Percentiles rank a stretch among this genome's conserved stretches.
Evolutionary conservation across 2,329 filamentous ascomycete species (phyloP).

Genomic region (Helotiales sp.): DNA sequence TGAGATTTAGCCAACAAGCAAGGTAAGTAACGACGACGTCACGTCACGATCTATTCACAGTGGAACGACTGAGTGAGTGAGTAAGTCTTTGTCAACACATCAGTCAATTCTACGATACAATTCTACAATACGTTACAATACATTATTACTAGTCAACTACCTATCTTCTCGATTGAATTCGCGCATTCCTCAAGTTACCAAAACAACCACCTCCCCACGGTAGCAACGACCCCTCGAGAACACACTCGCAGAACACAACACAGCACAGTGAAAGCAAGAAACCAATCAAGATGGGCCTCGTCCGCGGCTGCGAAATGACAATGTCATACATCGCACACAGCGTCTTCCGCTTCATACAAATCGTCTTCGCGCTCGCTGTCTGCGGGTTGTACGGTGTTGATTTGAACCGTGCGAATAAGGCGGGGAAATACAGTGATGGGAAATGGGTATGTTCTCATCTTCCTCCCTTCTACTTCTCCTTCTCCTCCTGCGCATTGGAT

Average conservation of each 20-base stretch:
- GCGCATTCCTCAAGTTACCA: neutral
- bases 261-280: neutral
- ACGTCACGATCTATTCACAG: conserved; percentile 3
- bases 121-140: neutral
- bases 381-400: conserved; percentile 80
- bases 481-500: neutral
- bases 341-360: conserved; percentile 73
- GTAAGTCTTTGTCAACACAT: neutral
- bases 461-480: neutral
- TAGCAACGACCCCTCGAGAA: neutral
- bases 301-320: conserved; percentile 29
- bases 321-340: conserved; percentile 59
- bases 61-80: no score
- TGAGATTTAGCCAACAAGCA: neutral
- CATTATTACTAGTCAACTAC: neutral
- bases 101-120: neutral
- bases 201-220: neutral
- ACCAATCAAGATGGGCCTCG: conserved; percentile 31
- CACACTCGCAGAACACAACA: neutral
- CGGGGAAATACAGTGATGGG: conserved; percentile 58
- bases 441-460: conserved; percentile 66
- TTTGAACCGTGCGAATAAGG: conserved; percentile 58
- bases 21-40: neutral
- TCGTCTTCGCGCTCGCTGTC: conserved; percentile 76
- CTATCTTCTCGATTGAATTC: neutral